Evolutionary conservation across 345 rosid genomes (phyloP).

Genomic region (Syzygium jambos): DNA sequence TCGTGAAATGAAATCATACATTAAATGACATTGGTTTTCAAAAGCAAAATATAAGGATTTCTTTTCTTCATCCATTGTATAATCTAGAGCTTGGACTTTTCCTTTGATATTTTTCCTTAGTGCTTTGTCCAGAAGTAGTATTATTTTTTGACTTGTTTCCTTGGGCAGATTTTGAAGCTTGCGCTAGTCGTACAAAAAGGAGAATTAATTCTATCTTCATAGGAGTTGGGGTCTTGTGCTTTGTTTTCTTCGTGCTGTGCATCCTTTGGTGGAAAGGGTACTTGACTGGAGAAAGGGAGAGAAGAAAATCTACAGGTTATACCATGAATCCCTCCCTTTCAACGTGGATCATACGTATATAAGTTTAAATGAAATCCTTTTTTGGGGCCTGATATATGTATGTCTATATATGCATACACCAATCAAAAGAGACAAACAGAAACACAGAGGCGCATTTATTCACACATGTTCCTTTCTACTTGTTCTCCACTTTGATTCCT

Average conservation of each 20-base stretch:
- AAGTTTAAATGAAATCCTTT: neutral
- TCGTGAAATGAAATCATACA: neutral
- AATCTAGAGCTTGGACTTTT: neutral
- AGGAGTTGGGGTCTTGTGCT: slow-evolving; percentile 14
- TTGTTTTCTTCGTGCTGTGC: slow-evolving; percentile 15
- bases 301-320: neutral
- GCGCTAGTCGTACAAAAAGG: slow-evolving; percentile 2
- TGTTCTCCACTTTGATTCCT: neutral
- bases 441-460: neutral
- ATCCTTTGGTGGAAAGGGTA: slow-evolving; percentile 23
- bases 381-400: neutral
- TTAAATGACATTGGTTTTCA: neutral
- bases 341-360: neutral
- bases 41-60: neutral
- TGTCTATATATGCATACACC: neutral
- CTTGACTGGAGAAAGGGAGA: neutral
- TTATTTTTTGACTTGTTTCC: neutral
- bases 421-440: neutral
- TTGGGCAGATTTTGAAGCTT: slow-evolving; percentile 16
- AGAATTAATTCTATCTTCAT: neutral
- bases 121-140: neutral
- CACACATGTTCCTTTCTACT: neutral
- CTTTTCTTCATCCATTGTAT: neutral
- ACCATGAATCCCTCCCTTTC: neutral
- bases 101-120: neutral